Conservation (phyloP, 2,329 filamentous ascomycete genomes). For the Alternaria ethzedia region DNA sequence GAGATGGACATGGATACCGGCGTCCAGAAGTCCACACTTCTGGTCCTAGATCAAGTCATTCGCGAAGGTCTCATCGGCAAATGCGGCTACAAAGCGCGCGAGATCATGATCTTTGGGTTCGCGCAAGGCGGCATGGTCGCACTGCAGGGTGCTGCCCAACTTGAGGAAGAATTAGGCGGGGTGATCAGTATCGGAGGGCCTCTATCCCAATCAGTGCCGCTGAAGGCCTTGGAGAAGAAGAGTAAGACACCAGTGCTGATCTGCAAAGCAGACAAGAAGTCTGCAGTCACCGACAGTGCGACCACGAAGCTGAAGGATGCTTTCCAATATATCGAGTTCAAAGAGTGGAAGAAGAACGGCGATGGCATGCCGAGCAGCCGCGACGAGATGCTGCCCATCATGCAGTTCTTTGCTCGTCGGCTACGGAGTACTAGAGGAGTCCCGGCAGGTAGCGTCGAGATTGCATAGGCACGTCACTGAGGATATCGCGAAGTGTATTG, state of each 20-base stretch:
- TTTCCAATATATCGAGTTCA: constrained; percentile 60
- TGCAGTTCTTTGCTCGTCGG: constrained; percentile 79
- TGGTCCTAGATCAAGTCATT: constrained; percentile 55
- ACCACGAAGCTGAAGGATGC: constrained; percentile 68
- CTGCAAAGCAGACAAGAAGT: constrained; percentile 59
- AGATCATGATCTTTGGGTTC: constrained; percentile 62
- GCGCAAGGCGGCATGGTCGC: constrained; percentile 65
- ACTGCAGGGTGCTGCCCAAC: constrained; percentile 52
- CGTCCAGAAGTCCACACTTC: constrained; percentile 52
- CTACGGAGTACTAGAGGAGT: constrained; percentile 63
- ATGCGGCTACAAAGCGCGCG: constrained; percentile 57
- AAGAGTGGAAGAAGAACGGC: constrained; percentile 61
- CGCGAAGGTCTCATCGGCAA: constrained; percentile 54
- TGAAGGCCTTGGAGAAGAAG: constrained; percentile 53
- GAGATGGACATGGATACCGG: constrained; percentile 63
- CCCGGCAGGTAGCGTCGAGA: constrained; percentile 60
- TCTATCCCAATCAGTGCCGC: constrained; percentile 53
- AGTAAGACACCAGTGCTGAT: constrained; percentile 69
- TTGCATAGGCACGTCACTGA: constrained; percentile 34
- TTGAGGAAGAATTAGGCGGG: constrained; percentile 59
- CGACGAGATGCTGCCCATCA: constrained; percentile 88
- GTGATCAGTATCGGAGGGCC: constrained; percentile 68
- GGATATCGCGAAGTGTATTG: neutral
- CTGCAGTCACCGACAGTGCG: constrained; percentile 67
- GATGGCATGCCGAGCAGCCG: constrained; percentile 83